Evolutionary conservation across 805 yeast species (phyloP).

Genomic region (Kuraishia ogatae): DNA sequence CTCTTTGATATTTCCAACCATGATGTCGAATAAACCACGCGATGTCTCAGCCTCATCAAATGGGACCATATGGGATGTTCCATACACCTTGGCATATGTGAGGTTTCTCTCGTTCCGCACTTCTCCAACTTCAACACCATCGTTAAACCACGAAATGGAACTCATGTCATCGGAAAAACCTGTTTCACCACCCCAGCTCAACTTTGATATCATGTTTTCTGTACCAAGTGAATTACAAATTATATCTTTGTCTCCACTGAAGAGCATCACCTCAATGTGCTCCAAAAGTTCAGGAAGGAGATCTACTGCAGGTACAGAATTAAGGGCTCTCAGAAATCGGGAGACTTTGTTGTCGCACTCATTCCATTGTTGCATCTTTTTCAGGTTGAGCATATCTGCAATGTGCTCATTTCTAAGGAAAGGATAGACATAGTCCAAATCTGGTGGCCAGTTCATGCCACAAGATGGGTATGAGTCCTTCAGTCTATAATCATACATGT

Average conservation of each 20-base stretch:
- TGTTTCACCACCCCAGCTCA: conserved; percentile 55
- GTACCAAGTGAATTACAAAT: conserved; percentile 82
- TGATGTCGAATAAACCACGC: conserved; percentile 58
- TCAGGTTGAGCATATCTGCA: conserved; percentile 40
- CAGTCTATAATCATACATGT: conserved; percentile 74
- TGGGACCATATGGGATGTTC: conserved; percentile 93
- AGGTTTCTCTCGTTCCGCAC: conserved; percentile 52
- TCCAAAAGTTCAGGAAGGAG: conserved; percentile 60
- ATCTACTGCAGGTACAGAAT: conserved; percentile 51
- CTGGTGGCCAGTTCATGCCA: conserved; percentile 89
- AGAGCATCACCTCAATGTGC: conserved; percentile 50
- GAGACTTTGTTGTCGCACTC: conserved; percentile 71
- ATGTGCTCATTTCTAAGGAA: conserved; percentile 42
- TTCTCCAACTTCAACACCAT: conserved; percentile 27
- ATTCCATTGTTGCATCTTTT: conserved; percentile 42
- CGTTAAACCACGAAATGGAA: conserved; percentile 33
- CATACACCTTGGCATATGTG: conserved; percentile 63
- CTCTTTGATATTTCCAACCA: conserved; percentile 23
- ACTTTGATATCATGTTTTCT: conserved; percentile 48
- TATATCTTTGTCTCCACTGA: conserved; percentile 83
- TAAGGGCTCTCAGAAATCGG: conserved; percentile 35
- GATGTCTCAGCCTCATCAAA: conserved; percentile 65
- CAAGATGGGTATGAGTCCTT: conserved; percentile 75
- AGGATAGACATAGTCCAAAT: conserved; percentile 35
- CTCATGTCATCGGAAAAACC: conserved; percentile 37